Base-by-base conservation (phyloP, 768 basidiomycete species). In the Suillus paluster region DNA sequence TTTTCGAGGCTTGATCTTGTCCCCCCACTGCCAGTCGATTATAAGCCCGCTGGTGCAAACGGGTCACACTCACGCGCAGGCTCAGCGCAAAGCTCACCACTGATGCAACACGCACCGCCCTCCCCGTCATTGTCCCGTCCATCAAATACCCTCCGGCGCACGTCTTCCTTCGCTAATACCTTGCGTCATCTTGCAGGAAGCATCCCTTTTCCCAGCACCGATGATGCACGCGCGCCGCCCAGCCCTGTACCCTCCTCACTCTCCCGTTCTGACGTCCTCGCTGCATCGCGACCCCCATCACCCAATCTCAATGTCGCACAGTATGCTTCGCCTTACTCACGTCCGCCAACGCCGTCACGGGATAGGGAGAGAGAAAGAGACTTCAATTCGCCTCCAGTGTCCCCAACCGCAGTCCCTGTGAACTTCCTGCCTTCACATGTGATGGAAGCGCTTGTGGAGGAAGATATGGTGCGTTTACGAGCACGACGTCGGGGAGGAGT, bases 381-480 rank as follows among this genome's bases (percentile, higher is more conserved):
- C 17, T 75, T 76, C 11, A 65, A 67, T 52, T 70, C 75, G 2
- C 65, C 75, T 8, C 78, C 76, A 4, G 75, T 76, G 11, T 77
- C 76, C 19, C 58, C 68, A 3, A 67, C 75, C 30, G 77, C 73
- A 34, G 61, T 76, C 1, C 75, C 79, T 1, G 78, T 79, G 46
- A 85, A 87, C 58, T 94, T 90, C 69, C 70, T 82, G 42, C 86
- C 94, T 2, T 89, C 86, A 14, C 84, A 92, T 67, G 92, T 95
- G 23, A 92, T 97, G 79, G 90, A 94, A 64, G 91, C 91, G 0
- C 79, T 99, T 33, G 92, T 95, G 73, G 93, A 94, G 68, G 95
- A 97, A 70, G 97, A 99, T 68, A 93, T 97, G 91, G 94, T 97
- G 63, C 86, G 97, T 5, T 71, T 98, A 41, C 80, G 89, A 23